Percentiles rank a stretch among this genome's conserved stretches.
phyloP scores from a whole-genome alignment of 345 rosid genomes.

The Eucalyptus leucophloia region DNA sequence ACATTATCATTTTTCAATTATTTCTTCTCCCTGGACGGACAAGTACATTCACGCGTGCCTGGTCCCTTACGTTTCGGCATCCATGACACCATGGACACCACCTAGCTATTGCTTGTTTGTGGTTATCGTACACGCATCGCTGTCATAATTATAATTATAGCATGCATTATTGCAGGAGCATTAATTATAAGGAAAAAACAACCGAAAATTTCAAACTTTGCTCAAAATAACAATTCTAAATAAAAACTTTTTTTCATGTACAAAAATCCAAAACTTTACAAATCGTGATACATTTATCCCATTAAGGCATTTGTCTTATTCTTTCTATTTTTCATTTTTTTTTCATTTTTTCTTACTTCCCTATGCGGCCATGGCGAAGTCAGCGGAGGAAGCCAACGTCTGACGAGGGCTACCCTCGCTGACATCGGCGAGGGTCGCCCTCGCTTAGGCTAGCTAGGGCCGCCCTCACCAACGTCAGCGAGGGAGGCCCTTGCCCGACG shows the following conservation, averaged over 20 bases:
- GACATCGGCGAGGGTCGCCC: too few relatives aligned
- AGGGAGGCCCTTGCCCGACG: too few relatives aligned
- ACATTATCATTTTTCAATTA: too few relatives aligned
- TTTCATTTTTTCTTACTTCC: too few relatives aligned
- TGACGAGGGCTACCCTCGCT: too few relatives aligned
- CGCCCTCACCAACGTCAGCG: too few relatives aligned
- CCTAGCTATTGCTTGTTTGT: neutral
- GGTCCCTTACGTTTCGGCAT: neutral
- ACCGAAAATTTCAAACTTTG: too few relatives aligned
- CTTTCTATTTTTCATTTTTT: too few relatives aligned
- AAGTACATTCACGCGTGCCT: neutral
- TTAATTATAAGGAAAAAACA: neutral
- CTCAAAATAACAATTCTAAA: accelerated
- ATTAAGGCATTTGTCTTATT: too few relatives aligned
- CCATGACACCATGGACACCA: neutral
- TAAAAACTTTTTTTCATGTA: too few relatives aligned
- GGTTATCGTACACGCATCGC: neutral
- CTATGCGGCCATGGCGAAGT: accelerated
- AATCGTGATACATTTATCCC: accelerated
- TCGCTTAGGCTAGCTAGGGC: too few relatives aligned
- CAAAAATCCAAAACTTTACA: accelerated
- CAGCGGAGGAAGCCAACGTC: accelerated
- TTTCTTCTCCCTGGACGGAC: too few relatives aligned
- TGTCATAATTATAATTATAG: neutral
- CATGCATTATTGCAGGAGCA: neutral